Conservation (phyloP, 257 asterid species). For the Linderniella brevidens region DNA sequence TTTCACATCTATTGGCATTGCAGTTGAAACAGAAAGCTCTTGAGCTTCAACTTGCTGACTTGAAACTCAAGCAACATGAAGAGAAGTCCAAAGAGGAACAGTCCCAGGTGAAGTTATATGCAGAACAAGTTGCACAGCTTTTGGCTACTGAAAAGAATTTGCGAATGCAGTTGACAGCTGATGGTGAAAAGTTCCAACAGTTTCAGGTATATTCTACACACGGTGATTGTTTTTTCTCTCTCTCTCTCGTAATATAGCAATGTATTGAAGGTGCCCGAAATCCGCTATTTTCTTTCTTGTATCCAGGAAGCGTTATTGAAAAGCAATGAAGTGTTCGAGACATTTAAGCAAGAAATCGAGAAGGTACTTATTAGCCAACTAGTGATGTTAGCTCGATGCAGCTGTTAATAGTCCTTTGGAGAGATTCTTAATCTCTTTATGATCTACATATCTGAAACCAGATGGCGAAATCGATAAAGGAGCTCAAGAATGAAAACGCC, state of each 20-base stretch:
- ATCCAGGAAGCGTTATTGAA: constrained; percentile 88
- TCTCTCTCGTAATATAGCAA: not conserved
- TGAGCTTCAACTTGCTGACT: constrained; percentile 84
- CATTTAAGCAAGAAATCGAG: constrained; percentile 89
- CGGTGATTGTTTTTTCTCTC: not conserved
- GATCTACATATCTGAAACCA: constrained; percentile 15
- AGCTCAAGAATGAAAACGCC: constrained; percentile 74
- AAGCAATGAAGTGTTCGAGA: constrained; percentile 95
- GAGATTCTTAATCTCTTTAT: not conserved
- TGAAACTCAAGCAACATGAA: constrained; percentile 77
- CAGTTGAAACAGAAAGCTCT: constrained; percentile 88
- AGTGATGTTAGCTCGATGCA: too few relatives aligned
- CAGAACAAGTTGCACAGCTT: constrained; percentile 81
- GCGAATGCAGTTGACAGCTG: constrained; percentile 84
- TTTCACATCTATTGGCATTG: constrained; percentile 10
- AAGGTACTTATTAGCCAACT: constrained; percentile 29
- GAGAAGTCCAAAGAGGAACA: constrained; percentile 76
- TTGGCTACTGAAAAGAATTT: constrained; percentile 85
- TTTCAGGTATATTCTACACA: constrained; percentile 45
- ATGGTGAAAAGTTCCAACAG: constrained; percentile 95
- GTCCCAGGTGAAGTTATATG: constrained; percentile 75
- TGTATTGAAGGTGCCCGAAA: not conserved
- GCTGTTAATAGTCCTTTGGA: too few relatives aligned
- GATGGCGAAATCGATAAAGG: constrained; percentile 92
- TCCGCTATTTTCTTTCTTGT: not conserved